phyloP scores from a whole-genome alignment of 257 asterid species.

The Cynanchum wilfordii region DNA sequence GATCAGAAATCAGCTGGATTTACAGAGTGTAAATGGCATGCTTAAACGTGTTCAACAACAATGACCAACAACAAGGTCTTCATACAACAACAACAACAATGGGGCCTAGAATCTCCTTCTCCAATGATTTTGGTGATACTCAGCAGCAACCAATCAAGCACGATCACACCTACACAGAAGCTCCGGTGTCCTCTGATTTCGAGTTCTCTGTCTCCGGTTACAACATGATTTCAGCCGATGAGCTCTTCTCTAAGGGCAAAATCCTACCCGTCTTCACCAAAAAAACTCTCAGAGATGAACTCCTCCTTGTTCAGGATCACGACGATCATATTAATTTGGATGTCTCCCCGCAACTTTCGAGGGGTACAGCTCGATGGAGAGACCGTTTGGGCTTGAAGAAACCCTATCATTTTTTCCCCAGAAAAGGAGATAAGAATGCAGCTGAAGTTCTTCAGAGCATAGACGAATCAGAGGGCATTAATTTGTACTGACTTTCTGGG shows the following conservation, averaged over 20 bases:
- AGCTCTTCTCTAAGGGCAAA: conserved; percentile 67
- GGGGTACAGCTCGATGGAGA: conserved; percentile 54
- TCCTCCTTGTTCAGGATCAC: conserved; percentile 51
- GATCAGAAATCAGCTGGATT: no score
- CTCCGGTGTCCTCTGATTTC: conserved; percentile 80
- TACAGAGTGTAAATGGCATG: conserved; percentile 51
- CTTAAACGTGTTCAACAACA: conserved; percentile 62
- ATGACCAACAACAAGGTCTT: conserved; percentile 59
- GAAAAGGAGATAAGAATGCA: conserved; percentile 32
- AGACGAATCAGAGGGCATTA: conserved; percentile 33
- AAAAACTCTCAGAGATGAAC: conserved; percentile 67
- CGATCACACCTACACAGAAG: conserved; percentile 62
- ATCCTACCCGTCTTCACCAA: conserved; percentile 44
- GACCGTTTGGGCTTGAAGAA: conserved; percentile 61
- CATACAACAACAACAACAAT: conserved; percentile 22
- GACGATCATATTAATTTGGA: conserved; percentile 34
- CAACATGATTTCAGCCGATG: conserved; percentile 68
- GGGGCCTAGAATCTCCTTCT: conserved; percentile 87
- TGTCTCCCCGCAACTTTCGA: conserved; percentile 25
- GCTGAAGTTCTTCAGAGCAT: conserved; percentile 43
- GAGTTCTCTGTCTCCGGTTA: conserved; percentile 50
- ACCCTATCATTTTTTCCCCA: conserved; percentile 29
- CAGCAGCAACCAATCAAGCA: conserved; percentile 45
- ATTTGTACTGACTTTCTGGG: background rate
- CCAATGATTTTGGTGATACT: conserved; percentile 68